Conservation (phyloP, 371 early-diverging fungal species). For the Gilbertella persicaria region DNA sequence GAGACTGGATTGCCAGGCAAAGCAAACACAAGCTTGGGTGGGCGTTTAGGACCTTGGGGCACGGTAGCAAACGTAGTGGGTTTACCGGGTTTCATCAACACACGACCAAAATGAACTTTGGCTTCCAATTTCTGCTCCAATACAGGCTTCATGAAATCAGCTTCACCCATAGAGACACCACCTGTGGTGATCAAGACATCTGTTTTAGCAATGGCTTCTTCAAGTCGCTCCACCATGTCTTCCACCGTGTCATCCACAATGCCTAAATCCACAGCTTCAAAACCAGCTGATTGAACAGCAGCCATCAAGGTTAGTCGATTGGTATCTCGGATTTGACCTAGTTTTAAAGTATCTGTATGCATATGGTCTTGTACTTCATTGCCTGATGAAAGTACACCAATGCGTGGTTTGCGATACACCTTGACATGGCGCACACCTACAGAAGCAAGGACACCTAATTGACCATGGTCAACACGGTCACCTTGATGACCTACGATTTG, state of each 20-base stretch:
- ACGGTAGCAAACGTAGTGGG: conserved; percentile 92
- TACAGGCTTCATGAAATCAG: conserved; percentile 86
- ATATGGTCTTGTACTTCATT: conserved; percentile 79
- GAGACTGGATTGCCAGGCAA: conserved; percentile 95
- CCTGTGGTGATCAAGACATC: conserved; percentile 90
- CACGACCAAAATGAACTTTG: conserved; percentile 83
- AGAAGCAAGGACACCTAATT: conserved; percentile 79
- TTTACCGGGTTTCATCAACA: conserved; percentile 93
- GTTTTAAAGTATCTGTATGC: conserved; percentile 43
- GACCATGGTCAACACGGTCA: conserved; percentile 66
- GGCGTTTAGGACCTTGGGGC: conserved; percentile 33
- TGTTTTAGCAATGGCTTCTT: conserved; percentile 56
- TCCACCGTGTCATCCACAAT: conserved; percentile 73
- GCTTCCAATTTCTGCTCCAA: conserved; percentile 77
- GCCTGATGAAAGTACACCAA: conserved; percentile 88
- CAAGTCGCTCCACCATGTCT: conserved; percentile 50
- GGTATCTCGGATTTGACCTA: conserved; percentile 80
- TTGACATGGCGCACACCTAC: conserved; percentile 69
- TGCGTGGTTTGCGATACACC: conserved; percentile 69
- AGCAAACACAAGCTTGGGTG: conserved; percentile 70
- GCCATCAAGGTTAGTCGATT: conserved; percentile 81
- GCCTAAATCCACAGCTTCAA: conserved; percentile 73
- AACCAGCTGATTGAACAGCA: conserved; percentile 65
- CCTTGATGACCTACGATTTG: conserved; percentile 61
- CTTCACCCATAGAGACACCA: conserved; percentile 95